Percentiles rank a stretch among this genome's conserved stretches.
Evolutionary conservation across 164 flowering plant species (phyloP).

Genomic region (Magnolia officinalis): DNA sequence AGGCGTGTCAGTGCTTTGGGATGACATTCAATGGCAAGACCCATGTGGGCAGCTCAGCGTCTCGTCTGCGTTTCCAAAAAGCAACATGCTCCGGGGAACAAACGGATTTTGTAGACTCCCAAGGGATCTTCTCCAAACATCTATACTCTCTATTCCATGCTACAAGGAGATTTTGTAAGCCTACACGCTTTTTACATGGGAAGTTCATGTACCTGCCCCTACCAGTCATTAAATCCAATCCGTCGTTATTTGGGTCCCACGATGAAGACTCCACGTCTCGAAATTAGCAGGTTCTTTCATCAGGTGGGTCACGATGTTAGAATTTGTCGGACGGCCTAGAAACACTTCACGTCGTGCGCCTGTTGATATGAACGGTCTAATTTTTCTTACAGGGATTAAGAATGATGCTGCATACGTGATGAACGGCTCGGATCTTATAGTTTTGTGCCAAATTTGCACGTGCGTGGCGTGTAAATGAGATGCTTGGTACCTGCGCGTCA

Average conservation of each 20-base stretch:
- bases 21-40: not conserved
- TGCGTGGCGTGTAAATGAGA: too few species aligned
- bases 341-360: too few species aligned
- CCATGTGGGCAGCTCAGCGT: not conserved
- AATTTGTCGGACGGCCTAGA: too few species aligned
- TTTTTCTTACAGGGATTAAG: too few species aligned
- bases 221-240: not conserved
- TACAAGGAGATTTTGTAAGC: not conserved
- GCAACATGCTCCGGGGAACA: constrained; percentile 31
- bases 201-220: not conserved
- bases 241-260: not conserved
- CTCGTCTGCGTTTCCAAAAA: constrained; percentile 22
- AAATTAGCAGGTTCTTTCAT: too few species aligned
- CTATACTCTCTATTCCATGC: constrained; percentile 34
- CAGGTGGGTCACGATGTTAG: too few species aligned
- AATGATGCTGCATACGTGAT: too few species aligned
- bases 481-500: too few species aligned
- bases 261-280: too few species aligned
- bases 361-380: too few species aligned
- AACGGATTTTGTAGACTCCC: constrained; percentile 59
- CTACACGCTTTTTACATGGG: not conserved
- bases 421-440: too few species aligned
- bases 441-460: too few species aligned
- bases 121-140: constrained; percentile 49
- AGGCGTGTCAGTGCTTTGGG: not conserved